These are phyloP conservation scores for Alnus glutinosa DNA, from an alignment of 306 rosid species.

Conservation along the genomic window DNA sequence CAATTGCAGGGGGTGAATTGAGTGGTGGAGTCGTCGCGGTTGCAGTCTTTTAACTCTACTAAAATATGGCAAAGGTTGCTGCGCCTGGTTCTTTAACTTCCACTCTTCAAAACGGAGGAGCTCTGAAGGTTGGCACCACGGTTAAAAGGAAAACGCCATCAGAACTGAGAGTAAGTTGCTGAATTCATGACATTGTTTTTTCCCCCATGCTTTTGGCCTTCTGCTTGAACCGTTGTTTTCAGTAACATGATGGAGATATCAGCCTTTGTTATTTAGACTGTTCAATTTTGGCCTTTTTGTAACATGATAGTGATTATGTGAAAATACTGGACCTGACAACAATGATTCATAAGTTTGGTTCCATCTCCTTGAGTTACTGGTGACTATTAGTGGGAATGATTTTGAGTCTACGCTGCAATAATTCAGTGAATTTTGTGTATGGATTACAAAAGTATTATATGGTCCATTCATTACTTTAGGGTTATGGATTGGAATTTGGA, in stretches of 20 bases:
- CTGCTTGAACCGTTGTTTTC: not conserved
- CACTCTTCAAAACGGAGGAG: constrained; percentile 46
- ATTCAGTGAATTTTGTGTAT: too few relatives aligned
- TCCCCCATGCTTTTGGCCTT: not conserved
- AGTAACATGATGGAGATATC: not conserved
- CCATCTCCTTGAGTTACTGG: not conserved
- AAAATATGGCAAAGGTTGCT: constrained; percentile 64
- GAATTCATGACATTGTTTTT: not conserved
- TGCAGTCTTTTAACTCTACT: not conserved
- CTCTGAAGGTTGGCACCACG: constrained; percentile 40
- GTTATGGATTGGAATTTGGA: not conserved
- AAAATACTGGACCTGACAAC: not conserved
- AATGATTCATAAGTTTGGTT: not conserved
- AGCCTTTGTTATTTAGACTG: not conserved
- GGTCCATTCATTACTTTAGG: not conserved
- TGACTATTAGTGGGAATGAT: not conserved
- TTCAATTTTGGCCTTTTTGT: not conserved
- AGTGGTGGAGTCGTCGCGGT: constrained; percentile 16
- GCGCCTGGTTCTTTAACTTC: constrained; percentile 51
- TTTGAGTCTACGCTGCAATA: not conserved
- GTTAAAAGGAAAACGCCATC: constrained; percentile 84
- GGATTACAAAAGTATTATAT: not conserved
- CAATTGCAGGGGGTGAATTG: constrained; percentile 14
- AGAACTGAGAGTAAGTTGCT: constrained; percentile 52
- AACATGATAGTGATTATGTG: not conserved